These are phyloP conservation scores for Candida frijolesensis DNA, from an alignment of 1,139 yeast genomes.

Conservation along the genomic window DNA sequence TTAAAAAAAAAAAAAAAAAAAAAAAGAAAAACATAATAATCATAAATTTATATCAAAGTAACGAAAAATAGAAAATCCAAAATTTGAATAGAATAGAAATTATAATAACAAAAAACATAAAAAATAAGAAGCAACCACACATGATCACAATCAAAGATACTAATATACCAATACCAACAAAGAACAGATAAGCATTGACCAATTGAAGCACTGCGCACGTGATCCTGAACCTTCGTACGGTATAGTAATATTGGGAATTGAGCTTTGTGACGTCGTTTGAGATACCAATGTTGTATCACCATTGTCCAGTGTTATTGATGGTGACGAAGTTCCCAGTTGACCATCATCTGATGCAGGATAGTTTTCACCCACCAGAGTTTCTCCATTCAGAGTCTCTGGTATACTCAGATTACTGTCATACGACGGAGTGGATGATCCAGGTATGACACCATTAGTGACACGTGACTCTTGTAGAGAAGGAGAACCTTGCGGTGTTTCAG, in stretches of 20 bases:
- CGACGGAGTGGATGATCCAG: no score
- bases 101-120: no score
- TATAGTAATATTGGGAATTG: not conserved
- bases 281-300: not conserved
- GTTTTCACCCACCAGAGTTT: not conserved
- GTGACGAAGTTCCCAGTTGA: not conserved
- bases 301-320: not conserved
- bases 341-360: not conserved
- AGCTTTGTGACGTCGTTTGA: not conserved
- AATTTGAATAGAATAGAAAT: no score
- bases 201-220: not conserved
- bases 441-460: no score
- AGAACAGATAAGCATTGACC: not conserved
- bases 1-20: no score
- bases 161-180: not conserved
- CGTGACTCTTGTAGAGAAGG: no score
- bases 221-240: not conserved
- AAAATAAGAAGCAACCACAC: no score
- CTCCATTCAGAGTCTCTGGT: not conserved
- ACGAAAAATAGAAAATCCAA: no score
- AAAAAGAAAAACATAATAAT: no score
- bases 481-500: no score
- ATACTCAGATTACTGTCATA: no score
- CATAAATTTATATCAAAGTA: no score
- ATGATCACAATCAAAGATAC: not conserved